phyloP scores from a whole-genome alignment of 2,329 filamentous ascomycete species.

The Apiospora hydei region DNA sequence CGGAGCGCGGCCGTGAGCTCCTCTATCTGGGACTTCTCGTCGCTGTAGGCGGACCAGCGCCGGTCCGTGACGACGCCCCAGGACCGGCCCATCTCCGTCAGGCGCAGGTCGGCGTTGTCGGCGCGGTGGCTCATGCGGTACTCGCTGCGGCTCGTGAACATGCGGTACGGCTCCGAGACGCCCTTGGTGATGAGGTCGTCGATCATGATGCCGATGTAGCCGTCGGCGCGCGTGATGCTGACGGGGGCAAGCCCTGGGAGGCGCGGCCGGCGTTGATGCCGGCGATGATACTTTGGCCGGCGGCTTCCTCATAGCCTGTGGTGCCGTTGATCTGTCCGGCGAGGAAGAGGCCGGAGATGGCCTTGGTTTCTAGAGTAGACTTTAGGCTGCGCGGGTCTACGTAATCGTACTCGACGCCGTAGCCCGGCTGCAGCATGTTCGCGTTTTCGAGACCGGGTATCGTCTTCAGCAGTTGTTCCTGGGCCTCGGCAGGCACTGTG shows the following conservation, averaged over 20 bases:
- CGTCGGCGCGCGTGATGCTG: constrained; percentile 80
- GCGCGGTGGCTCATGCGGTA: constrained; percentile 92
- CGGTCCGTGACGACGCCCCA: constrained; percentile 81
- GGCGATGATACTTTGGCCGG: constrained; percentile 89
- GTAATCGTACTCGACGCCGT: constrained; percentile 98
- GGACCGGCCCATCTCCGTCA: constrained; percentile 78
- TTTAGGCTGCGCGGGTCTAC: constrained; percentile 90
- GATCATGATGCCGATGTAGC: constrained; percentile 98
- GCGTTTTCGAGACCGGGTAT: constrained; percentile 89
- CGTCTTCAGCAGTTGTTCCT: constrained; percentile 84
- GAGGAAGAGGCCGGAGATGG: constrained; percentile 86
- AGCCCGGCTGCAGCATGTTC: constrained; percentile 91
- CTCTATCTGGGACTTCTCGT: constrained; percentile 71
- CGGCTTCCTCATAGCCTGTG: constrained; percentile 97
- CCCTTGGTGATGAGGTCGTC: constrained; percentile 97
- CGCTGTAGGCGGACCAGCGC: constrained; percentile 76
- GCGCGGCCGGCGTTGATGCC: constrained; percentile 93
- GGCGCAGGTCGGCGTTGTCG: constrained; percentile 90
- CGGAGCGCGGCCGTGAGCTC: constrained; percentile 69
- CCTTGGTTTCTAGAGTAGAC: constrained; percentile 92
- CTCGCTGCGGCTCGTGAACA: constrained; percentile 97
- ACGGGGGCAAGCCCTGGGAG: constrained; percentile 70
- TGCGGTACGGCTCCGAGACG: constrained; percentile 94
- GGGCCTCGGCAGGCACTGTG: constrained; percentile 90
- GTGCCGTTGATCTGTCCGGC: constrained; percentile 98